Base-by-base conservation (phyloP, 441 rosid genomes). In the Populus tomentosa region DNA sequence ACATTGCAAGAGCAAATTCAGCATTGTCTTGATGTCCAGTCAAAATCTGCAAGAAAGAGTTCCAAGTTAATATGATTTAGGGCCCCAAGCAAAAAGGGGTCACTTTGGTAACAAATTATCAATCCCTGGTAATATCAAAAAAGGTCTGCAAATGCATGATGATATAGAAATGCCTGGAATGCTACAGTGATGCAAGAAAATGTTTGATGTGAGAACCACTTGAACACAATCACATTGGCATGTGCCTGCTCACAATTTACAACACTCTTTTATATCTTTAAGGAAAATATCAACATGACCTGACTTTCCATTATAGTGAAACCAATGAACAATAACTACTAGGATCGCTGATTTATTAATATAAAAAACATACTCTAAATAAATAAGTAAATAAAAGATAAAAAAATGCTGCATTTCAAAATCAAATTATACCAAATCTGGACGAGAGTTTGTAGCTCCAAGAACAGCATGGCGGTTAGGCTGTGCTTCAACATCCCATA, bases 21-120 rank as follows among this genome's bases (percentile, higher is more conserved):
- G 99, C 99, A 93, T 94, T 92, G 79, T 97, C 99, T 84, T 88
- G 91, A 84, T 97, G 99, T 67, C 99, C 99, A 71, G 97, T 94
- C 85, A 97, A 87, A 80, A 97, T 88, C 99, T 97, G 88, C 82
- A 86, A 75, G 70, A 82, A 67, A 69, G 24, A 77, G 35, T 62
- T 75, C 24, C n/a, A 77, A 14, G 71, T 67, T 72, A 74, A 70
- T 68, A 46, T 59, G 50, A 30, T 28, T 46, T 33, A 50, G 36
- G n/a, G 69, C 13, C 71, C 67, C 26, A 14, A 16, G 75, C 46
- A 23, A 77, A 21, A 42, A 21, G 5, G 11, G 30, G 32, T 21
- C 28, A 20, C 56, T 40, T 40, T 10, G 14, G 10, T 38, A 38
- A 3, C 9, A 69, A 69, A 21, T 69, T 35, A 33, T 35, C 30